Conservation (phyloP, 805 yeast genomes). For the Yarrowia alimentaria region DNA sequence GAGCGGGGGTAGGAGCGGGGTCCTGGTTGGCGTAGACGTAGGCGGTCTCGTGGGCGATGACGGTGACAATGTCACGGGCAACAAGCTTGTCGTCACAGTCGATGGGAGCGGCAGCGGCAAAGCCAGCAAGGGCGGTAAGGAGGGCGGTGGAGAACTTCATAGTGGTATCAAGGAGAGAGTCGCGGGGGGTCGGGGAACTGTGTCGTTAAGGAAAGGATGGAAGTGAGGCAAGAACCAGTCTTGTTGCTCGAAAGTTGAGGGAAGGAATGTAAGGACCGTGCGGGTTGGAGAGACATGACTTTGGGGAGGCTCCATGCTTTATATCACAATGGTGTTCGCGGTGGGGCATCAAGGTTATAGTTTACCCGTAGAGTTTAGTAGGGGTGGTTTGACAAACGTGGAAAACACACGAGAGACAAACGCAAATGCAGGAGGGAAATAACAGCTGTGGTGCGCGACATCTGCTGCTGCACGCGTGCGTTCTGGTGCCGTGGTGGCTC, state of each 20-base stretch:
- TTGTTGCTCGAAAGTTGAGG: slow-evolving; percentile 14
- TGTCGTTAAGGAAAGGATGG: slow-evolving; percentile 1
- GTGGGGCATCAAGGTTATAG: not conserved
- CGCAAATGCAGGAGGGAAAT: slow-evolving; percentile 1
- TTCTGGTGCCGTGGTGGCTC: no score
- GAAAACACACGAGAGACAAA: not conserved
- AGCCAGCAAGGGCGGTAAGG: slow-evolving; percentile 30
- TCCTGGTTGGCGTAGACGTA: slow-evolving; percentile 22
- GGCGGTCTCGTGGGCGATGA: slow-evolving; percentile 29
- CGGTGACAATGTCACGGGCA: slow-evolving; percentile 21
- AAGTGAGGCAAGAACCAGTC: slow-evolving; percentile 26
- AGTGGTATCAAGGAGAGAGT: slow-evolving; percentile 1
- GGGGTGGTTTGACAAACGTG: no score
- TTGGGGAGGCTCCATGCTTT: slow-evolving; percentile 2
- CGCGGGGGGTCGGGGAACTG: slow-evolving; percentile 1
- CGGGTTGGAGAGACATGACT: not conserved
- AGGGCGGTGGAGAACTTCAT: slow-evolving; percentile 31
- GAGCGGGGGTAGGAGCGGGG: slow-evolving; percentile 29
- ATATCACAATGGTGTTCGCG: slow-evolving; percentile 5
- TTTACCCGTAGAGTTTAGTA: not conserved
- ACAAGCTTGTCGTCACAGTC: slow-evolving; percentile 29
- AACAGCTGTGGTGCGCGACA: not conserved
- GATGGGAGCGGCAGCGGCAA: slow-evolving; percentile 30
- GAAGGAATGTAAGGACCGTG: slow-evolving; percentile 26
- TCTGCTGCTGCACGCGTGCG: not conserved